Conservation (phyloP, 225 moss, liverwort and hornwort species). For the Marchantia polymorpha region DNA sequence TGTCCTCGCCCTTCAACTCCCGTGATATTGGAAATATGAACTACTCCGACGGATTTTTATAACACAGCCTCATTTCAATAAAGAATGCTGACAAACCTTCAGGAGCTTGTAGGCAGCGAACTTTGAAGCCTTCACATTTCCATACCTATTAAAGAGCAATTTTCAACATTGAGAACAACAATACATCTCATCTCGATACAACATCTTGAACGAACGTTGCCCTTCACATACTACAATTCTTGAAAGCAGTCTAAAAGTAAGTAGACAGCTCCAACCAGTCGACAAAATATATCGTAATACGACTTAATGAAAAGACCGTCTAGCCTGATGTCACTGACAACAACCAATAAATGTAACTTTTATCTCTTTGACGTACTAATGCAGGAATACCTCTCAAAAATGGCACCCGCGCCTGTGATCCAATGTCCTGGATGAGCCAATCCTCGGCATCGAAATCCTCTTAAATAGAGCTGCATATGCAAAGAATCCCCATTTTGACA, state of each 20-base stretch:
- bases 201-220: too few species aligned
- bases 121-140: conserved; percentile 88
- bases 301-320: too few species aligned
- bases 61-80: not conserved
- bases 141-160: conserved; percentile 46
- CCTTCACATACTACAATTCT: too few species aligned
- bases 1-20: not conserved
- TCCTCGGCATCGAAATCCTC: conserved; percentile 83
- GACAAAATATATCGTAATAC: too few species aligned
- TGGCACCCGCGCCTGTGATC: conserved; percentile 51
- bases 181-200: too few species aligned
- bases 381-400: conserved; percentile 70
- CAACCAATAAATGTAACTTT: too few species aligned
- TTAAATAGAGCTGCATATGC: conserved; percentile 58
- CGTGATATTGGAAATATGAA: not conserved
- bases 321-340: too few species aligned
- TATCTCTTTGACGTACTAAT: not conserved
- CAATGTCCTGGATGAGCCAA: conserved; percentile 95
- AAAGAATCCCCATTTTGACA: not conserved
- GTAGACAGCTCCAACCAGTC: too few species aligned
- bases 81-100: conserved; percentile 48
- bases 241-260: too few species aligned
- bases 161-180: not conserved
- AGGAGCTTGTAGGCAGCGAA: conserved; percentile 84
- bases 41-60: not conserved